These are phyloP conservation scores for Xylaria venustula DNA, from an alignment of 495 filamentous ascomycete species.

Conservation along the genomic window DNA sequence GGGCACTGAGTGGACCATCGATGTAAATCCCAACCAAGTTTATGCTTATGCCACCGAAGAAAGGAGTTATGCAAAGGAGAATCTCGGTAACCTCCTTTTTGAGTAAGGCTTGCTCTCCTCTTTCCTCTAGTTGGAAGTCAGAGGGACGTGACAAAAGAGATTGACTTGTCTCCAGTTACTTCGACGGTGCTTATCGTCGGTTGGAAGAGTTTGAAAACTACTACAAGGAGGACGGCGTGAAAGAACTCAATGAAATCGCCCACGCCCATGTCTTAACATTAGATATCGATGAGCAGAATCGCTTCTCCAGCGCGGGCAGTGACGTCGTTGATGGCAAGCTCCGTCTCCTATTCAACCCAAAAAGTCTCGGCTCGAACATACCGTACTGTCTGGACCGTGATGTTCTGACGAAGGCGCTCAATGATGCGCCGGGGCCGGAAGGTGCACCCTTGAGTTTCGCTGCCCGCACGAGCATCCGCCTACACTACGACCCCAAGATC, in stretches of 20 bases:
- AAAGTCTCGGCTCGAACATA: slow-evolving; percentile 46
- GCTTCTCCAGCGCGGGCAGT: slow-evolving; percentile 44
- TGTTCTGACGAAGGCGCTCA: slow-evolving; percentile 41
- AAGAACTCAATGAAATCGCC: slow-evolving; percentile 50
- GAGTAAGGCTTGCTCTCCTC: slow-evolving; percentile 22
- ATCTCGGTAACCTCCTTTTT: slow-evolving; percentile 43
- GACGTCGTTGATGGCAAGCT: slow-evolving; percentile 47
- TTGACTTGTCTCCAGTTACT: slow-evolving; percentile 28
- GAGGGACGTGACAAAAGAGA: background rate
- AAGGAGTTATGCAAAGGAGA: slow-evolving; percentile 46
- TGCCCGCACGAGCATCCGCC: slow-evolving; percentile 43
- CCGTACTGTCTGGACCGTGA: slow-evolving; percentile 32
- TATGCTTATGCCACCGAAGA: slow-evolving; percentile 40
- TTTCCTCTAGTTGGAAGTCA: too few relatives aligned
- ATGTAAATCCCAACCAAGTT: slow-evolving; percentile 45
- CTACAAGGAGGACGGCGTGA: slow-evolving; percentile 35
- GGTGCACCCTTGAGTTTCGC: slow-evolving; percentile 39
- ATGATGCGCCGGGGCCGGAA: slow-evolving; percentile 34
- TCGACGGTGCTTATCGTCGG: slow-evolving; percentile 39
- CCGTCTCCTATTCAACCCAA: slow-evolving; percentile 44
- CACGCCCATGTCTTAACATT: slow-evolving; percentile 45
- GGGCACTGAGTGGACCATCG: slow-evolving; percentile 47
- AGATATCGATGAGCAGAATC: slow-evolving; percentile 40
- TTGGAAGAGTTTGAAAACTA: slow-evolving; percentile 36
- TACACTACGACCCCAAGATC: slow-evolving; percentile 42